A percentile compares a stretch with the other conserved stretches of the same genome.
phyloP scores from a whole-genome alignment of 768 basidiomycete species.

The Psilocybe subaeruginosa region DNA sequence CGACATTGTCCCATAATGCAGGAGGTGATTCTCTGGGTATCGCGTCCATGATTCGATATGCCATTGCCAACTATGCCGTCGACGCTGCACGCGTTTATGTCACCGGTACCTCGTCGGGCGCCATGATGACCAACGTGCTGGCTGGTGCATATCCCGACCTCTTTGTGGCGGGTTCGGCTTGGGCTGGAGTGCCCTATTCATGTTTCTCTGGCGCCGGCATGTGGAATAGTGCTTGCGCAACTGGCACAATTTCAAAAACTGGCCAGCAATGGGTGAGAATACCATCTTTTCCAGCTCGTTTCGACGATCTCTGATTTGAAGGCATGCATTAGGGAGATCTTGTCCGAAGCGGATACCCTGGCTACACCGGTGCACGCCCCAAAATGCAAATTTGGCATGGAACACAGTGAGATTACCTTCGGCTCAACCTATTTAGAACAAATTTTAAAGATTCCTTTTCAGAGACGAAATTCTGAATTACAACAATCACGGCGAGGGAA shows the following conservation, averaged over 20 bases:
- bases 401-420: slow-evolving; percentile 32
- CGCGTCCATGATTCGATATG: slow-evolving; percentile 47
- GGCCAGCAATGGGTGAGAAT: slow-evolving; percentile 48
- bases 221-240: slow-evolving; percentile 52
- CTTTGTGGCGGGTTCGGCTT: slow-evolving; percentile 49
- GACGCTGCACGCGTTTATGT: slow-evolving; percentile 51
- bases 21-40: slow-evolving; percentile 60
- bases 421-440: background rate
- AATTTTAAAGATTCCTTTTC: background rate
- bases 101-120: slow-evolving; percentile 55
- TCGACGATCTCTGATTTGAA: no score
- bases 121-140: slow-evolving; percentile 65
- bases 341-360: slow-evolving; percentile 53
- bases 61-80: slow-evolving; percentile 50
- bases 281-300: background rate
- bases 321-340: slow-evolving; percentile 37
- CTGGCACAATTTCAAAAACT: slow-evolving; percentile 45
- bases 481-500: slow-evolving; percentile 50
- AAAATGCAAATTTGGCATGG: slow-evolving; percentile 61
- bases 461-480: slow-evolving; percentile 55
- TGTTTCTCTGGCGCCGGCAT: slow-evolving; percentile 52
- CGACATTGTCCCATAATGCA: slow-evolving; percentile 55
- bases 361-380: slow-evolving; percentile 53
- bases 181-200: slow-evolving; percentile 56
- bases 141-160: slow-evolving; percentile 58